Evolutionary conservation across 495 filamentous ascomycete genomes (phyloP).

Genomic region (Xylaria castorea): DNA sequence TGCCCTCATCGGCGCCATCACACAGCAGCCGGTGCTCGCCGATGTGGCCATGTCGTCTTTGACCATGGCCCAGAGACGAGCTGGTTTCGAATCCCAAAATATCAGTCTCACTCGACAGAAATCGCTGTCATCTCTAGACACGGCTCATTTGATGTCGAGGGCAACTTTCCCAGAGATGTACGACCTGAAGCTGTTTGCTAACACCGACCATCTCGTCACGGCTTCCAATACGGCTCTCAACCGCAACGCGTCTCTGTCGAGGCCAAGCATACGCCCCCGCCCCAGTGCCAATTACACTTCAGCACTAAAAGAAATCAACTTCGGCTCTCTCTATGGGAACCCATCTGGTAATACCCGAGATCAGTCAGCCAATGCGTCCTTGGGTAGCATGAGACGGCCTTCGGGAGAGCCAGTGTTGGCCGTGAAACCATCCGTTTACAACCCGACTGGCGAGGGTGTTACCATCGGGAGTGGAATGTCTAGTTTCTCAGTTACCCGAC

Average conservation of each 20-base stretch:
- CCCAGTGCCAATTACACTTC: constrained; percentile 28
- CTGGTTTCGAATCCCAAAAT: constrained; percentile 39
- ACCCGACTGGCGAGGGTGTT: constrained; percentile 38
- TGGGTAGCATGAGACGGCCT: constrained; percentile 42
- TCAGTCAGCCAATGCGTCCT: constrained; percentile 41
- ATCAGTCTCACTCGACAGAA: constrained; percentile 34
- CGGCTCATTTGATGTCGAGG: constrained; percentile 32
- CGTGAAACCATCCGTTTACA: constrained; percentile 23
- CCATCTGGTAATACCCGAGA: constrained; percentile 32
- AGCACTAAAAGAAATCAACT: constrained; percentile 31
- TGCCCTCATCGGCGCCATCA: constrained; percentile 89
- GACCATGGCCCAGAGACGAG: constrained; percentile 83
- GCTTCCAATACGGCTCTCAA: constrained; percentile 39
- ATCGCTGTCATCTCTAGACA: constrained; percentile 36
- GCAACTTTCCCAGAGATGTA: constrained; percentile 57
- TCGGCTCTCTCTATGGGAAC: constrained; percentile 42
- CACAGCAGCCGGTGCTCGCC: constrained; percentile 83
- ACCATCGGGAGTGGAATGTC: constrained; percentile 45
- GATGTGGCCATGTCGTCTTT: constrained; percentile 90
- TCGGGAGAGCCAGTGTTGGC: constrained; percentile 27
- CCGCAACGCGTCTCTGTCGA: constrained; percentile 31
- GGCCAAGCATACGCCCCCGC: constrained; percentile 31
- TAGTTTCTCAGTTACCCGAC: constrained; percentile 38
- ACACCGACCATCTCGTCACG: constrained; percentile 76
- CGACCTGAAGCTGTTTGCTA: constrained; percentile 76